Evolutionary conservation across 202 grass and related monocot genomes (phyloP).

Genomic region (Tripidium arundinaceum): DNA sequence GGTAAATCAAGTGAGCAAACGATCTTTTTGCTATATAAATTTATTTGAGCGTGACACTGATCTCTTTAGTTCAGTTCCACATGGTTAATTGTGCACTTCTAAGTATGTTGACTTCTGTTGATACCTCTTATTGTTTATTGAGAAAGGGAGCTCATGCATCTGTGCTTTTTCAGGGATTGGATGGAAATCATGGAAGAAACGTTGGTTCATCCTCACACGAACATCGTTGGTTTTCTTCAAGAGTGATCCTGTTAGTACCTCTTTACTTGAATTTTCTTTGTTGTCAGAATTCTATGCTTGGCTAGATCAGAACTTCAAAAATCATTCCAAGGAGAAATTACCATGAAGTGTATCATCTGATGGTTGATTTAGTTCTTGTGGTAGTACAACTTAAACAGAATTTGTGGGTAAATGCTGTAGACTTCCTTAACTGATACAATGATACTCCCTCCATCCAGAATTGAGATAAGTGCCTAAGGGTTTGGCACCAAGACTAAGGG

Average conservation of each 20-base stretch:
- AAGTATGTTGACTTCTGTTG: neutral
- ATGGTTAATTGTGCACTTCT: neutral
- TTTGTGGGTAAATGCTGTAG: too few species aligned
- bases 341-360: neutral
- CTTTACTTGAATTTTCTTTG: neutral
- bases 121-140: neutral
- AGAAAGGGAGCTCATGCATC: constrained; percentile 10
- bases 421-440: constrained; percentile 1
- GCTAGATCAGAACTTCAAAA: neutral
- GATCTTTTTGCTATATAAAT: neutral
- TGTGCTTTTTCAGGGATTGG: constrained; percentile 78
- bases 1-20: neutral
- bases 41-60: neutral
- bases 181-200: constrained; percentile 99
- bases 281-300: constrained; percentile 17
- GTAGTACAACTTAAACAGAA: too few species aligned
- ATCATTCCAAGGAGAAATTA: neutral
- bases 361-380: neutral
- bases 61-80: constrained; percentile 9
- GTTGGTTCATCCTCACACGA: constrained; percentile 97
- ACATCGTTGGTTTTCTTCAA: constrained; percentile 99
- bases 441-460: neutral
- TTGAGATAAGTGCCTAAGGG: neutral
- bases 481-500: too few species aligned
- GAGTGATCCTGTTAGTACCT: constrained; percentile 85